These are phyloP conservation scores for Daucus carota DNA, from an alignment of 129 eudicot species.

Conservation along the genomic window DH1_v3.0 NC_030383.2:54831501-54832000, in stretches of 20 bases:
- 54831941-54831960: not conserved
- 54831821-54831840: not conserved
- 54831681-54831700: not conserved
- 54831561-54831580: not conserved
- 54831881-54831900: not conserved
- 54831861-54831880: not conserved
- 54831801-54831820: not conserved
- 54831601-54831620: not conserved
- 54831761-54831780: not conserved
- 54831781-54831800: not conserved
- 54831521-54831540: not conserved
- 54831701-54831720: not conserved
- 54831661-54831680: too few relatives aligned
- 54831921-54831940: not conserved
- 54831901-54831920: not conserved
- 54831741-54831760: not conserved
- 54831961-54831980: not conserved
- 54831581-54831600: not conserved
- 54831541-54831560: not conserved
- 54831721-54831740: not conserved
- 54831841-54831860: not conserved
- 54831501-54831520: not conserved
- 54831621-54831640: not conserved
- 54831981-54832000: not conserved
- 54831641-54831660: not conserved